Base-by-base conservation (phyloP, 768 basidiomycete genomes). In the Amanita pseudoporphyria region DNA sequence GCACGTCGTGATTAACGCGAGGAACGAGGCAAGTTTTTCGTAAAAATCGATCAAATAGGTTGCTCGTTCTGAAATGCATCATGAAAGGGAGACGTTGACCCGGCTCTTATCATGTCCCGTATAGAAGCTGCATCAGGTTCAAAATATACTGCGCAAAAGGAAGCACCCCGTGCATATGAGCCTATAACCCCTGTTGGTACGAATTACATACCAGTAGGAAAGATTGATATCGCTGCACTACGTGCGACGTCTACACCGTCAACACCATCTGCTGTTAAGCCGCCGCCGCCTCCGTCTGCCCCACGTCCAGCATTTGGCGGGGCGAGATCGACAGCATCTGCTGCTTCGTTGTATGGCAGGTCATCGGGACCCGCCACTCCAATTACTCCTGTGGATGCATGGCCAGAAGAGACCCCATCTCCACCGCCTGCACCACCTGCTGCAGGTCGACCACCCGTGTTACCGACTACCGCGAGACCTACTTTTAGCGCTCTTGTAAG, bases 41-140 rank as follows among this genome's bases (percentile, higher is more conserved):
- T 54, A 26, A 12, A 40, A n/a, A 47, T 36, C 28, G 7, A 18
- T 44, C 13, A 13, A 53, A n/a, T 24, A 33, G 21, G 37, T 12
- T 21, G 4, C 7, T 28, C 32, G 7, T 35, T 16, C 30, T 9
- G 28, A 18, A 48, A 49, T 50, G 22, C 42, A 43, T 18, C 39
- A 18, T 31, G 43, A 7, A 56, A 91, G 87, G 74, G 74, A 44
- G 95, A 97, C 67, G 87, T 97, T 18, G 66, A 79, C 0, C 86
- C 93, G 0, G 69, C 72, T 0, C 62, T 86, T 45, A 89, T 97
- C 65, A 88, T 89, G 81, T 79, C 81, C 51, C 80, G 87, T 38
- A 80, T 95, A n/a, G 83, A 84, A 69, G 82, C 84, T 14, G 84
- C 90, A 9, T 92, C 88, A 10, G 92, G 92, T n/a, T 80, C 90